Evolutionary conservation across 768 basidiomycete species (phyloP).

Genomic region (Kwoniella heveanensis): DNA sequence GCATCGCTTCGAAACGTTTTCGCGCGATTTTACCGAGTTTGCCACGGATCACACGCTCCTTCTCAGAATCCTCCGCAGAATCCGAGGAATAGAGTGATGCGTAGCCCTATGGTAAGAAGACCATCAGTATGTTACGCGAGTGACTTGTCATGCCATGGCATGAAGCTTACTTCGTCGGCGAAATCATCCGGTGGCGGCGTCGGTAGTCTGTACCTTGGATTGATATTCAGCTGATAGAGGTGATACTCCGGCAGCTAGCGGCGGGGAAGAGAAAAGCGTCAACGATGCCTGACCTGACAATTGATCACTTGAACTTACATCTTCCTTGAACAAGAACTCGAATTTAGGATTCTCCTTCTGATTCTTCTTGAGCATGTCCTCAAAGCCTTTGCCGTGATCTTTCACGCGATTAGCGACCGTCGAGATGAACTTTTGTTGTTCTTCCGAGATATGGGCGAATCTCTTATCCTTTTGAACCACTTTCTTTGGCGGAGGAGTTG

Average conservation of each 20-base stretch:
- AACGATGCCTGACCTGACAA: not conserved
- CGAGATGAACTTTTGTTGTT: conserved; percentile 81
- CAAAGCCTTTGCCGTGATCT: conserved; percentile 76
- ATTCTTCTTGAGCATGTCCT: conserved; percentile 69
- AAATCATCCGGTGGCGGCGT: conserved; percentile 56
- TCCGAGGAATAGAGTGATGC: conserved; percentile 66
- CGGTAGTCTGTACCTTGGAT: conserved; percentile 55
- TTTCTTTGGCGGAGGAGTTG: conserved; percentile 49
- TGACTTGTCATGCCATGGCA: not conserved
- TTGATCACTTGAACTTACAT: conserved; percentile 43
- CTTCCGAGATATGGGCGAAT: conserved; percentile 59
- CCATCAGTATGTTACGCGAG: not conserved
- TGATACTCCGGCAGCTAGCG: conserved; percentile 58
- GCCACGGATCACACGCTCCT: conserved; percentile 75
- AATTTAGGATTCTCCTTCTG: conserved; percentile 83
- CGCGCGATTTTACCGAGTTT: conserved; percentile 76
- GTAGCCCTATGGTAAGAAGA: conserved; percentile 47
- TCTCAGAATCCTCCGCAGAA: conserved; percentile 89
- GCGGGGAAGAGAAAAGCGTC: not conserved
- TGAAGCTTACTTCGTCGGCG: conserved; percentile 54
- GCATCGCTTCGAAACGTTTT: conserved; percentile 83
- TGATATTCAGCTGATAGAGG: conserved; percentile 56
- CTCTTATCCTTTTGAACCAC: conserved; percentile 33
- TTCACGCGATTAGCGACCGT: conserved; percentile 83
- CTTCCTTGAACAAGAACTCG: conserved; percentile 65